A percentile compares a stretch with the other conserved stretches of the same genome.
phyloP scores from a whole-genome alignment of 2,329 filamentous ascomycete genomes.

The Aspergillus versicolor region DNA sequence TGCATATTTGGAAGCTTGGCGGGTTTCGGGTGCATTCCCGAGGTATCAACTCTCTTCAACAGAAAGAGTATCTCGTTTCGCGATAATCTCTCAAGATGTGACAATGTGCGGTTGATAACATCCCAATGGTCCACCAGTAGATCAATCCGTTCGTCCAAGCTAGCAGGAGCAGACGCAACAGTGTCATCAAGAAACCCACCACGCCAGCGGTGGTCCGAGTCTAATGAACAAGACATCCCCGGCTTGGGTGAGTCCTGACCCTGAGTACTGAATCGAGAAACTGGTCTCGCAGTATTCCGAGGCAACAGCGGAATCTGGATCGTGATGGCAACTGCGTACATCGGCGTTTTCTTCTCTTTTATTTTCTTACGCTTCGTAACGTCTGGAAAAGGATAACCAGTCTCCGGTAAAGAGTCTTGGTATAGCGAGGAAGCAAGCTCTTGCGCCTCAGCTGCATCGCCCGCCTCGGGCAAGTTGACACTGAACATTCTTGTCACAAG shows the following conservation, averaged over 20 bases:
- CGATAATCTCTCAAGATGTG: conserved; percentile 53
- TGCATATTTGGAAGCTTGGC: conserved; percentile 49
- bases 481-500: conserved; percentile 60
- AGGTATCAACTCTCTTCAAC: conserved; percentile 49
- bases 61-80: conserved; percentile 52
- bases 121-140: conserved; percentile 60
- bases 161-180: conserved; percentile 47
- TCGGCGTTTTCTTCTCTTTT: conserved; percentile 55
- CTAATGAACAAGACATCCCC: conserved; percentile 41
- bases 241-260: conserved; percentile 32
- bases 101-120: conserved; percentile 56
- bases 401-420: conserved; percentile 34
- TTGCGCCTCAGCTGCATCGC: conserved; percentile 34
- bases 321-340: conserved; percentile 60
- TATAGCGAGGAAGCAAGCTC: conserved; percentile 33
- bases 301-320: conserved; percentile 51
- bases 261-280: conserved; percentile 35
- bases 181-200: conserved; percentile 39
- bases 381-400: conserved; percentile 40
- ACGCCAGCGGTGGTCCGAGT: conserved; percentile 42
- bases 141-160: conserved; percentile 55
- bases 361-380: conserved; percentile 45
- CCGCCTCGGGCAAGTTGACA: conserved; percentile 52
- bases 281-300: conserved; percentile 34
- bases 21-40: conserved; percentile 42